A percentile compares a stretch with the other conserved stretches of the same genome.
Conservation (phyloP, 345 rosid genomes). For the Nasturtium officinale region DNA sequence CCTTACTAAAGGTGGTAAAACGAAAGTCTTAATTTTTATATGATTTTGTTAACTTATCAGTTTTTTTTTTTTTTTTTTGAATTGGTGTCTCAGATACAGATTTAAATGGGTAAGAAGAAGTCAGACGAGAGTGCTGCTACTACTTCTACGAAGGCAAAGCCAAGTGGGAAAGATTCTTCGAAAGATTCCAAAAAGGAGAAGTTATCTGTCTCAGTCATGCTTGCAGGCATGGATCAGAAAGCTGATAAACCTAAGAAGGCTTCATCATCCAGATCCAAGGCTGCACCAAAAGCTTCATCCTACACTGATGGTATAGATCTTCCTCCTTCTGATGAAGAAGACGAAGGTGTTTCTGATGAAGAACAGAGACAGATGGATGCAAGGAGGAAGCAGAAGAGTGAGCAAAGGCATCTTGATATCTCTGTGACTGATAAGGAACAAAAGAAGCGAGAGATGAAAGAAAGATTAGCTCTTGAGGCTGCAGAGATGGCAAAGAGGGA, state of each 20-base stretch:
- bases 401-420: conserved; percentile 55
- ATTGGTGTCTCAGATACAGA: conserved; percentile 28
- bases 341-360: conserved; percentile 55
- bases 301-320: conserved; percentile 87
- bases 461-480: conserved; percentile 56
- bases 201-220: conserved; percentile 74
- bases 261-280: conserved; percentile 60
- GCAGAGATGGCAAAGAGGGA: conserved; percentile 66
- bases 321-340: conserved; percentile 90
- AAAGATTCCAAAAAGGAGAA: conserved; percentile 69
- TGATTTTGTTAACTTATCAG: conserved; percentile 5
- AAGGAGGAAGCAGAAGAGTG: conserved; percentile 59
- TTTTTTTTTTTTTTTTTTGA: background rate
- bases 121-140: conserved; percentile 55
- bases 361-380: conserved; percentile 48
- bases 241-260: conserved; percentile 75
- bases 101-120: conserved; percentile 78
- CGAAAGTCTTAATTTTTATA: background rate
- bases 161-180: conserved; percentile 54
- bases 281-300: conserved; percentile 53
- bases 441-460: conserved; percentile 85
- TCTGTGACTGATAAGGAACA: conserved; percentile 69
- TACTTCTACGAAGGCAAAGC: conserved; percentile 49
- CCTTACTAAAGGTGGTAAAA: background rate
- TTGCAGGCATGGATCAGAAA: conserved; percentile 84